Conservation (phyloP, 257 asterid genomes). For the Capsicum rhomboideum region DNA sequence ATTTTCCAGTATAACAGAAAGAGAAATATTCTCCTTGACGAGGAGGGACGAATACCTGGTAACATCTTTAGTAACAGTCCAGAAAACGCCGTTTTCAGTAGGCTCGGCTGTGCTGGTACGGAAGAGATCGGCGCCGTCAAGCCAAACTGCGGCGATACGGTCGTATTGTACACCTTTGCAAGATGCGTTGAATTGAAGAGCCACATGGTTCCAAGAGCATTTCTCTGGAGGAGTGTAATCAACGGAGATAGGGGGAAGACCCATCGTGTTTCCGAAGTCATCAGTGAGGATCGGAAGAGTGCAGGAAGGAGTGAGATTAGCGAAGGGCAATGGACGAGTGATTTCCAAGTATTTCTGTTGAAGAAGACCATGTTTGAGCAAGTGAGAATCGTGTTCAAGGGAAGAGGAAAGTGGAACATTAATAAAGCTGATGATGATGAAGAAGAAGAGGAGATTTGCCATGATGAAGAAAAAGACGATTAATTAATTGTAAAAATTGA, state of each 20-base stretch:
- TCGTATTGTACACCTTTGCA: slow-evolving; percentile 67
- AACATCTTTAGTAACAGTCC: slow-evolving; percentile 66
- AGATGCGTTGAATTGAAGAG: slow-evolving; percentile 48
- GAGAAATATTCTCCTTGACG: slow-evolving; percentile 29
- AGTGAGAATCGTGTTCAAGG: slow-evolving; percentile 20
- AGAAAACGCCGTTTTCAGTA: slow-evolving; percentile 33
- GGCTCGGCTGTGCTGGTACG: slow-evolving; percentile 91
- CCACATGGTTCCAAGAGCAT: slow-evolving; percentile 71
- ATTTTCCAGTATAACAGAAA: slow-evolving; percentile 78
- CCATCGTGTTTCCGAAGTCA: slow-evolving; percentile 50
- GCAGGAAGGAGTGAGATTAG: slow-evolving; percentile 45
- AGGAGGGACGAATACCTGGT: slow-evolving; percentile 61
- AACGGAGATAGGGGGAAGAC: slow-evolving; percentile 45
- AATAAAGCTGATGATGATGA: not conserved
- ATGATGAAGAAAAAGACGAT: not conserved
- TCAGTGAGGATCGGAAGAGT: slow-evolving; percentile 43
- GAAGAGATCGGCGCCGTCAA: slow-evolving; percentile 64
- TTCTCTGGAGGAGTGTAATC: slow-evolving; percentile 44
- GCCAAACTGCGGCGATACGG: slow-evolving; percentile 84
- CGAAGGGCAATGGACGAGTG: slow-evolving; percentile 48
- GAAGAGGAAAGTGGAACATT: slow-evolving; percentile 8
- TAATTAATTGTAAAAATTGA: not conserved
- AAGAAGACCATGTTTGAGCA: slow-evolving; percentile 12
- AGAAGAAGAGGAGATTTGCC: slow-evolving; percentile 6
- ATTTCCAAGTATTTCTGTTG: slow-evolving; percentile 38